Evolutionary conservation across 2,329 filamentous ascomycete genomes (phyloP).

Genomic region (Massarina eburnea): DNA sequence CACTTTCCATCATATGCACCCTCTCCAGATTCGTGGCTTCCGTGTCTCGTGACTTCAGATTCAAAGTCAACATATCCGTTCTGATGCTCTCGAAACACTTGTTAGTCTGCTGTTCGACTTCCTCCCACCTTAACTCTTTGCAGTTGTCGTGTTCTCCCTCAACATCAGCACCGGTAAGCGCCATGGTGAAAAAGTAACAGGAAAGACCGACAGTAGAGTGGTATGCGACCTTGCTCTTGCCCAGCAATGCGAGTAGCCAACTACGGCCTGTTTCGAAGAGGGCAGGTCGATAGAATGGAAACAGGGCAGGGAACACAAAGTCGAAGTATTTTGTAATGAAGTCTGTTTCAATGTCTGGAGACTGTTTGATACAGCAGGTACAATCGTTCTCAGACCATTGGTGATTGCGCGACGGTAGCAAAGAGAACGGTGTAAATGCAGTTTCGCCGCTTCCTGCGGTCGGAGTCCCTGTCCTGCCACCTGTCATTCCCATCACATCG

Average conservation of each 20-base stretch:
- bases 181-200: constrained; percentile 17
- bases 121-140: constrained; percentile 13
- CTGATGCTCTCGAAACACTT: constrained; percentile 14
- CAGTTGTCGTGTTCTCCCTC: constrained; percentile 11
- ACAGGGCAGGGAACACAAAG: constrained; percentile 14
- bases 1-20: constrained; percentile 11
- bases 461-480: neutral
- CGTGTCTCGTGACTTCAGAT: neutral
- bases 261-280: constrained; percentile 17
- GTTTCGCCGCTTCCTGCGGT: neutral
- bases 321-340: constrained; percentile 21
- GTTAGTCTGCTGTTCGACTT: constrained; percentile 12
- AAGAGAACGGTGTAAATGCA: constrained; percentile 1
- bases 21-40: constrained; percentile 3
- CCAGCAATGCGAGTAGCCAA: constrained; percentile 15
- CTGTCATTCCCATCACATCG: neutral
- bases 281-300: constrained; percentile 14
- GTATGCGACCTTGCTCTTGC: constrained; percentile 13
- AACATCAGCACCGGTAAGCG: constrained; percentile 12
- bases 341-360: constrained; percentile 11
- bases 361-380: constrained; percentile 2
- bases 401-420: constrained; percentile 8
- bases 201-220: constrained; percentile 15
- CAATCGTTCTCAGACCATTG: constrained; percentile 3
- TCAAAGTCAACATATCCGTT: constrained; percentile 8